Evolutionary conservation across 208 protist species (phyloP), one percentile per base, ranked within the genome.

Genomic region (Crithidia expoeki): DNA sequence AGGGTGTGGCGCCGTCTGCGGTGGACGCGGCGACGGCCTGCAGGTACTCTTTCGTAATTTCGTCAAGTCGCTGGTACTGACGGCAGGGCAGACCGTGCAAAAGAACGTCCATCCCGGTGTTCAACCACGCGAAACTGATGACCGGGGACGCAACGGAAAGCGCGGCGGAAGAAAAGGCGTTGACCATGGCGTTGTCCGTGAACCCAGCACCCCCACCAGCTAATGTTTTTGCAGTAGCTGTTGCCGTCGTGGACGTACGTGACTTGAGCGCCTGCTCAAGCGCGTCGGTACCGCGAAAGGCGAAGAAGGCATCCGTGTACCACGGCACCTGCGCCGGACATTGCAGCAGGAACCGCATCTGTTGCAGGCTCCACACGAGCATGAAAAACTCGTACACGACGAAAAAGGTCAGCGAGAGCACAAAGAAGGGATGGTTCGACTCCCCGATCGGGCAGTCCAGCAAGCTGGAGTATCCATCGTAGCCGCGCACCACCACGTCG

Each of bases 381-480:
- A 93, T 21, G 44, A 88, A 32, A 32, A 78, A 62, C 65, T 95
- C 73, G 16, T 83, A 74, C 33, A 79, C 28, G 11, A 76, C 65
- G 59, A 93, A 85, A 49, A 53, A 72, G 14, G 72, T 90, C 28
- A 92, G 34, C 42, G 80, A 62, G 21, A 93, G 57, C 25, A 89
- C 80, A 34, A 92, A 95, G 32, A 47, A 70, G 10, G 78, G 50
- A 65, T 92, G 86, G 66, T 95, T 95, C 30, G 71, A 80, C 23
- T 67, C 74, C 1, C 81, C 85, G 50, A 95, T 74, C 2, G 90
- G 90, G 58, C 73, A 76, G 75, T 95, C 90, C 12, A 95, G 57
- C 30, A 84, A 62, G 55, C 67, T 78, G 23, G 85, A 90, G 77
- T 90, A 92, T 61, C 85, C 70, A 72, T 95, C 90, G 74, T 89